Percentiles rank a stretch among this genome's conserved stretches.
Conservation (phyloP, 768 basidiomycete species). For the Suillus brevipes region DNA sequence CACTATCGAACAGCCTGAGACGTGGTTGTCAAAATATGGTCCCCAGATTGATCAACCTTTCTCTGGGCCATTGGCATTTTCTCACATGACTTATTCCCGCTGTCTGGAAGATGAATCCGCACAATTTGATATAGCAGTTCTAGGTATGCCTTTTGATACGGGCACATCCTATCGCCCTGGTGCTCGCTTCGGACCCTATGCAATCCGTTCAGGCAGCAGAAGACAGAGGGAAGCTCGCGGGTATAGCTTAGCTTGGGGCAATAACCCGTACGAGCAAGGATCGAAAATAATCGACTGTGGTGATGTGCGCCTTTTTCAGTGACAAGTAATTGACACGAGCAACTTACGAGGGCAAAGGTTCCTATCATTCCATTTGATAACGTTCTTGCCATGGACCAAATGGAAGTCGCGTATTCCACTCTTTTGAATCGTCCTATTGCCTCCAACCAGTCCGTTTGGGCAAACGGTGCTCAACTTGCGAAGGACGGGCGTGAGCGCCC, state of each 20-base stretch:
- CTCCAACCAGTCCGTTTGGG: conserved; percentile 21
- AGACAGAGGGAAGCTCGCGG: conserved; percentile 59
- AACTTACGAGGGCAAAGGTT: conserved; percentile 42
- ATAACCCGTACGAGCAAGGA: conserved; percentile 60
- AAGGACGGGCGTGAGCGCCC: conserved; percentile 69
- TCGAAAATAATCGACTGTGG: conserved; percentile 78
- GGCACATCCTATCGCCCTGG: conserved; percentile 56
- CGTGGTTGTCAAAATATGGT: conserved; percentile 78
- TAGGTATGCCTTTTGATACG: conserved; percentile 83
- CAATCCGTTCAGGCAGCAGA: conserved; percentile 78
- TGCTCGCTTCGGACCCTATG: conserved; percentile 86
- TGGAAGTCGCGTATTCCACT: conserved; percentile 82
- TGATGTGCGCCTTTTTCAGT: conserved; percentile 48
- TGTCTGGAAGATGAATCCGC: conserved; percentile 62
- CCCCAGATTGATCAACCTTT: conserved; percentile 70
- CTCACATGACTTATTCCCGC: conserved; percentile 72
- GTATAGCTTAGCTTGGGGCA: conserved; percentile 73
- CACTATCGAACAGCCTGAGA: conserved; percentile 26
- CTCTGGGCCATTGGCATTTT: conserved; percentile 81
- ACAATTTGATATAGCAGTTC: conserved; percentile 71
- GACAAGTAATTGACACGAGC: neutral
- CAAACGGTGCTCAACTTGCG: conserved; percentile 37
- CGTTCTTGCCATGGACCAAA: conserved; percentile 79
- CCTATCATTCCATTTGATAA: conserved; percentile 83
- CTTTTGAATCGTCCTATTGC: conserved; percentile 59